phyloP scores from a whole-genome alignment of 2,329 filamentous ascomycete species.

The Ophiostoma sp. region DNA sequence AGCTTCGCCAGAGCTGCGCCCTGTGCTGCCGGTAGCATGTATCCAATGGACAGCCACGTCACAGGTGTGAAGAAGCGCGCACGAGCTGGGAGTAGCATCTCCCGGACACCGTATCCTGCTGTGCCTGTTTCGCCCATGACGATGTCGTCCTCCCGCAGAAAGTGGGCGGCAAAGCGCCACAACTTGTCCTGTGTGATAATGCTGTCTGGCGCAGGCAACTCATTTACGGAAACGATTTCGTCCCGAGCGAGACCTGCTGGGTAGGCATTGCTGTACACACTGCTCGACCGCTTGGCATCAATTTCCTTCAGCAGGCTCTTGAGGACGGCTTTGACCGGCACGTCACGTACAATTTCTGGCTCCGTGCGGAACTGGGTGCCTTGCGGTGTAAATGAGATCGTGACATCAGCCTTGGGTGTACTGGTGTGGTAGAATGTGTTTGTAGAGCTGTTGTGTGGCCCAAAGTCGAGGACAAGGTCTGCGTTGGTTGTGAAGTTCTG shows the following conservation, averaged over 20 bases:
- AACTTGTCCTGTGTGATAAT: conserved; percentile 8
- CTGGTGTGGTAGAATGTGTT: conserved; percentile 12
- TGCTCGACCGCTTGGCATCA: background rate
- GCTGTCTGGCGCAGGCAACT: background rate
- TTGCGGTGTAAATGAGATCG: background rate
- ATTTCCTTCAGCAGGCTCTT: background rate
- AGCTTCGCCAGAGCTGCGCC: conserved; percentile 11
- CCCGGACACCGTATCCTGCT: conserved; percentile 1
- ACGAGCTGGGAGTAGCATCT: conserved; percentile 5
- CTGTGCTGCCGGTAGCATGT: conserved; percentile 13
- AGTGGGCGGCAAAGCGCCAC: conserved; percentile 1
- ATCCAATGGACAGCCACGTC: conserved; percentile 9
- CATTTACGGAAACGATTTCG: background rate
- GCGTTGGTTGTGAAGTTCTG: background rate
- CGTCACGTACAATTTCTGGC: background rate
- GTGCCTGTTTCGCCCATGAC: conserved; percentile 15
- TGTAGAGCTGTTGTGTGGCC: conserved; percentile 8
- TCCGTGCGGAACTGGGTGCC: background rate
- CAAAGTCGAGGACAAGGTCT: conserved; percentile 10
- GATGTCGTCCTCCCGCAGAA: background rate
- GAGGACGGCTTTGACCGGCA: conserved; percentile 1
- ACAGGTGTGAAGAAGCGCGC: conserved; percentile 8
- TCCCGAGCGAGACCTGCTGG: background rate
- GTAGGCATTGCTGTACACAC: background rate
- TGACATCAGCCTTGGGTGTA: background rate